phyloP scores from a whole-genome alignment of 805 yeast genomes.

The Yarrowia yakushimensis region DNA sequence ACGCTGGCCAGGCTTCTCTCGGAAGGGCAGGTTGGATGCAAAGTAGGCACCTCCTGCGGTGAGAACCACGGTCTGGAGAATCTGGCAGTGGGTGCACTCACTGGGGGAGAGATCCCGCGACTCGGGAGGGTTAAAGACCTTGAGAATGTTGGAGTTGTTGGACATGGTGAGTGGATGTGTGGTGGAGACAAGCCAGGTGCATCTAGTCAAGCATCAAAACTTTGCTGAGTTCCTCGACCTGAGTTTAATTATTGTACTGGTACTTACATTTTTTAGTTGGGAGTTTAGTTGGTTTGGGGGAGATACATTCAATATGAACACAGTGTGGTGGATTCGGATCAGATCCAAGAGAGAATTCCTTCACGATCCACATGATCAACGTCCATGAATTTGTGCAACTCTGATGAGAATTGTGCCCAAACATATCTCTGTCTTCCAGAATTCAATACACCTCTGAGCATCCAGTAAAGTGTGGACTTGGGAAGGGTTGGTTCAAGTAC shows the following conservation, averaged over 20 bases:
- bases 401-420: too few relatives aligned
- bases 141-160: slow-evolving; percentile 31
- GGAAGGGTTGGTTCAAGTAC: too few relatives aligned
- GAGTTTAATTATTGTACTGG: neutral
- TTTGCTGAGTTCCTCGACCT: neutral
- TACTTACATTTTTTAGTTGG: neutral
- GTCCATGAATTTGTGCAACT: too few relatives aligned
- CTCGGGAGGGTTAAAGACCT: slow-evolving; percentile 30
- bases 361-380: too few relatives aligned
- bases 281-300: neutral
- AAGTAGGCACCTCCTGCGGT: slow-evolving; percentile 62
- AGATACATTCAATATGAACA: too few relatives aligned
- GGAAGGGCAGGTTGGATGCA: slow-evolving; percentile 48
- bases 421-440: too few relatives aligned
- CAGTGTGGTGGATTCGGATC: too few relatives aligned
- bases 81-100: slow-evolving; percentile 67
- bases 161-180: slow-evolving; percentile 6
- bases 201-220: neutral
- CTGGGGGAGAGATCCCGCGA: slow-evolving; percentile 28
- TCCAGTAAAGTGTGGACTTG: too few relatives aligned
- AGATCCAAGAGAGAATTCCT: too few relatives aligned
- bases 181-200: neutral
- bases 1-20: slow-evolving; percentile 43
- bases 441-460: too few relatives aligned
- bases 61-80: slow-evolving; percentile 57